Percentiles rank a stretch among this genome's conserved stretches.
These are phyloP conservation scores for Raffaelea deltoideospora DNA, from an alignment of 2,329 filamentous ascomycete species.

Conservation along the genomic window DNA sequence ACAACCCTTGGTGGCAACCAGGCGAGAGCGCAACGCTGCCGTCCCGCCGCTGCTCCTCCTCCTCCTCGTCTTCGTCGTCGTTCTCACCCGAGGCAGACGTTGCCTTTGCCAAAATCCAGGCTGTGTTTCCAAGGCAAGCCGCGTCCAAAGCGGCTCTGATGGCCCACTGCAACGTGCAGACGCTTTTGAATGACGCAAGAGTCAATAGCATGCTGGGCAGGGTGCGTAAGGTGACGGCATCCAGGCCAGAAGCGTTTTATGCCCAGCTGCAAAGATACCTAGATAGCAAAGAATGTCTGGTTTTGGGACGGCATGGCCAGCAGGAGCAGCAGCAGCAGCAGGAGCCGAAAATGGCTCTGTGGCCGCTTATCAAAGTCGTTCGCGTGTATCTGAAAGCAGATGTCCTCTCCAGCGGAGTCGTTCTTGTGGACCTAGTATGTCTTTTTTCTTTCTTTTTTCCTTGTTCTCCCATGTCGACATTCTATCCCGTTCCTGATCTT, in stretches of 20 bases:
- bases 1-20: too few relatives aligned
- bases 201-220: slow-evolving; percentile 30
- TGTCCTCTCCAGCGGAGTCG: slow-evolving; percentile 18
- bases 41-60: too few relatives aligned
- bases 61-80: too few relatives aligned
- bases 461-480: background rate
- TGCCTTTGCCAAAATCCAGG: slow-evolving; percentile 33
- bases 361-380: slow-evolving; percentile 39
- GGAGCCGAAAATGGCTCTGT: slow-evolving; percentile 18
- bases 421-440: slow-evolving; percentile 29
- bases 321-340: background rate
- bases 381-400: slow-evolving; percentile 19
- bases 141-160: slow-evolving; percentile 24
- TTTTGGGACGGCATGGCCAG: too few relatives aligned
- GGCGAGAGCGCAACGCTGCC: too few relatives aligned
- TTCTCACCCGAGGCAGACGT: slow-evolving; percentile 21
- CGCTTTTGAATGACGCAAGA: slow-evolving; percentile 24
- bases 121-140: slow-evolving; percentile 24
- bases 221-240: slow-evolving; percentile 21
- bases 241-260: slow-evolving; percentile 25
- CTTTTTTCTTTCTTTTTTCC: background rate
- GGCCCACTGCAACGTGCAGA: slow-evolving; percentile 17
- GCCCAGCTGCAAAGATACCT: slow-evolving; percentile 31
- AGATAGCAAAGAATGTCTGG: slow-evolving; percentile 35
- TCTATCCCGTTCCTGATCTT: background rate